Percentiles rank a stretch among this genome's conserved stretches.
These are phyloP conservation scores for Globisporangium carolinianum DNA, from an alignment of 352 stramenopile species.

Conservation along the genomic window DNA sequence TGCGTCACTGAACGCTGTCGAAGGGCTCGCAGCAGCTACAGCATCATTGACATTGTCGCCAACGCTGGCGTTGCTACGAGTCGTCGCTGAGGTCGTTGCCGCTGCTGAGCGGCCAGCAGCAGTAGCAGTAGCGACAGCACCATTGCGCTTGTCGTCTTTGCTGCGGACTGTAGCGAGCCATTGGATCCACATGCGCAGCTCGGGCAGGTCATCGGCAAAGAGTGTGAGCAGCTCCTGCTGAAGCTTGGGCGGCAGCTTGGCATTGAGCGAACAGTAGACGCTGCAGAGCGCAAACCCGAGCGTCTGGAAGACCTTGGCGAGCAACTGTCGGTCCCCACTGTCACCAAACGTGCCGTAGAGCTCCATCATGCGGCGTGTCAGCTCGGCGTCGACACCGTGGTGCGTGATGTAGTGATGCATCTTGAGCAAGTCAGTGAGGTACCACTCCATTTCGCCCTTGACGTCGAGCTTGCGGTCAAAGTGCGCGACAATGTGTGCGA, in stretches of 20 bases:
- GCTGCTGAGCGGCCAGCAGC: too few relatives aligned
- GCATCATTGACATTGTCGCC: too few relatives aligned
- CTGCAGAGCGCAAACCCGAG: constrained; percentile 23
- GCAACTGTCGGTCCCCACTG: constrained; percentile 27
- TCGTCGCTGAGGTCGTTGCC: too few relatives aligned
- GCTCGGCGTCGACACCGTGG: constrained; percentile 21
- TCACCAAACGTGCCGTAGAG: constrained; percentile 43
- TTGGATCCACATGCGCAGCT: constrained; percentile 41
- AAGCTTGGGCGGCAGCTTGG: constrained; percentile 30
- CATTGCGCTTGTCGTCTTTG: constrained; percentile 1
- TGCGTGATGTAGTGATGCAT: constrained; percentile 44
- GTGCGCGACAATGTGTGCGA: constrained; percentile 17
- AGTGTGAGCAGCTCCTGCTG: constrained; percentile 51
- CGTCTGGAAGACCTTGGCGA: constrained; percentile 52
- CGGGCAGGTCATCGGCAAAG: constrained; percentile 33
- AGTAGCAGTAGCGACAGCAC: neutral
- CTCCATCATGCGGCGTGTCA: constrained; percentile 20
- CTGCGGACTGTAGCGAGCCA: constrained; percentile 26
- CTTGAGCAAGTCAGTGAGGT: constrained; percentile 49
- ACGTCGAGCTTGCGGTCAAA: constrained; percentile 58
- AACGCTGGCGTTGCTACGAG: too few relatives aligned
- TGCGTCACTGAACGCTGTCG: constrained; percentile 15
- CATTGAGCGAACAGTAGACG: constrained; percentile 33
- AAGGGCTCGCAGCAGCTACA: too few relatives aligned
- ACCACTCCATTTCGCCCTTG: constrained; percentile 49